These are phyloP conservation scores for Isoetes taiwanensis DNA, from an alignment of 75 land plant species.

Conservation along the genomic window DNA sequence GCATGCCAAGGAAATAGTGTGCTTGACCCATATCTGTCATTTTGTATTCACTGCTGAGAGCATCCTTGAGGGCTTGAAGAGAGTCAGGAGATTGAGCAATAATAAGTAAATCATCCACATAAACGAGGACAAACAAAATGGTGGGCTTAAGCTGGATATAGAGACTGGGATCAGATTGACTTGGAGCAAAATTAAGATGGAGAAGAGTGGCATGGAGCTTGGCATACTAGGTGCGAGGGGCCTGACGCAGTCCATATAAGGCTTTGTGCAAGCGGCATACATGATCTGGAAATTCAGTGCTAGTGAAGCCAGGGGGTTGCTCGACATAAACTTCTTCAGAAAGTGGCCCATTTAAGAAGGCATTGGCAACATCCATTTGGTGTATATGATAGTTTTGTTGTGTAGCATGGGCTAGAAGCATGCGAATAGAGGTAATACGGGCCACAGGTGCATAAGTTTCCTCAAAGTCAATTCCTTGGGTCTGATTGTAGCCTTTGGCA, in stretches of 20 bases:
- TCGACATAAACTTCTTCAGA: not conserved
- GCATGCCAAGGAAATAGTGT: no score
- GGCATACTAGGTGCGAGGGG: slow-evolving; percentile 4
- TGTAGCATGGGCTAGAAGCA: not conserved
- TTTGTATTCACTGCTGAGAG: no score
- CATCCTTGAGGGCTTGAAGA: no score
- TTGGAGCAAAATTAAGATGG: not conserved
- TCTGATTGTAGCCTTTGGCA: not conserved
- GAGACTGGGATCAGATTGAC: not conserved
- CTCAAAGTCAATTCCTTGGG: not conserved
- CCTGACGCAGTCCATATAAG: slow-evolving; percentile 11
- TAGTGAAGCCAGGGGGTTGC: not conserved
- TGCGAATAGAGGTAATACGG: not conserved
- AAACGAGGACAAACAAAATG: not conserved
- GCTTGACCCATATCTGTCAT: no score
- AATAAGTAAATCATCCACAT: slow-evolving; percentile 1
- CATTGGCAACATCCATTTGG: not conserved
- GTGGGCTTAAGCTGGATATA: not conserved
- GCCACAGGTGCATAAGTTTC: slow-evolving; percentile 9
- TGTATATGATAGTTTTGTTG: not conserved
- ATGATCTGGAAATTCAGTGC: not conserved
- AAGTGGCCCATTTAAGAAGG: not conserved
- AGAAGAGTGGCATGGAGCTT: not conserved
- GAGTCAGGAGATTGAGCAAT: no score
- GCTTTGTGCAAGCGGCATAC: slow-evolving; percentile 1